phyloP scores from a whole-genome alignment of 1,284 basidiomycete genomes.

The Moesziomyces parantarcticus region DNA sequence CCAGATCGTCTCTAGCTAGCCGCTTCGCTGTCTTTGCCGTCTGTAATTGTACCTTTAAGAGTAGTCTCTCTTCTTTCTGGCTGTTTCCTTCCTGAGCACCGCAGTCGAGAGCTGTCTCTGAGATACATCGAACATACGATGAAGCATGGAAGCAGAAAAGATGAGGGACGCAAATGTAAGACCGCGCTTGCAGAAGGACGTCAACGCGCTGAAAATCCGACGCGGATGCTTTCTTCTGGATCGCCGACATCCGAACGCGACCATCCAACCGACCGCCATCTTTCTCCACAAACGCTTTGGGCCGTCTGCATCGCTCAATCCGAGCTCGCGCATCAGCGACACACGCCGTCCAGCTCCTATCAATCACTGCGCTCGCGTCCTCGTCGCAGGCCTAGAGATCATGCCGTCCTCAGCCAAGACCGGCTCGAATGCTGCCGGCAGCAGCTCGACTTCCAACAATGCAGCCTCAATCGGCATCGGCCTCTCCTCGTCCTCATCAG shows the following conservation, averaged over 20 bases:
- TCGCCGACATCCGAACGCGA: conserved; percentile 31
- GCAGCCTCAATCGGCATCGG: conserved; percentile 35
- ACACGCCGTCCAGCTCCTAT: background rate
- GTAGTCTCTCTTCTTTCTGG: background rate
- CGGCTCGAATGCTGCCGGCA: conserved; percentile 27
- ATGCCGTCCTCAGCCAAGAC: conserved; percentile 40
- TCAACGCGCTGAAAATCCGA: conserved; percentile 10
- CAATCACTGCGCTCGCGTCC: background rate
- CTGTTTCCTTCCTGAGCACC: background rate
- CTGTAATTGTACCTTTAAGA: conserved; percentile 31
- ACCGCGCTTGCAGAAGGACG: background rate
- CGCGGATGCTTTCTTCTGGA: conserved; percentile 18
- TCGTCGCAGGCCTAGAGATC: background rate
- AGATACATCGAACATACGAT: too few species aligned
- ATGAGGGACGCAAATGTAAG: background rate
- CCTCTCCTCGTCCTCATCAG: conserved; percentile 28
- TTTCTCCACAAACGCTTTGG: conserved; percentile 2
- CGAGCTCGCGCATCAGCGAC: too few species aligned
- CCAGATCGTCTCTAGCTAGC: too few species aligned
- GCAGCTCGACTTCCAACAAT: conserved; percentile 23
- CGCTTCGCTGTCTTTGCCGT: background rate
- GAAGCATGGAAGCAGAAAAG: too few species aligned
- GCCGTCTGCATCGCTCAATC: too few species aligned
- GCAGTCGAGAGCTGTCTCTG: too few species aligned
- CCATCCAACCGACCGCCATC: conserved; percentile 4